A percentile compares a stretch with the other conserved stretches of the same genome.
These are phyloP conservation scores for Catenaria anguillulae DNA, from an alignment of 371 early-diverging fungal species.

Conservation along the genomic window DNA sequence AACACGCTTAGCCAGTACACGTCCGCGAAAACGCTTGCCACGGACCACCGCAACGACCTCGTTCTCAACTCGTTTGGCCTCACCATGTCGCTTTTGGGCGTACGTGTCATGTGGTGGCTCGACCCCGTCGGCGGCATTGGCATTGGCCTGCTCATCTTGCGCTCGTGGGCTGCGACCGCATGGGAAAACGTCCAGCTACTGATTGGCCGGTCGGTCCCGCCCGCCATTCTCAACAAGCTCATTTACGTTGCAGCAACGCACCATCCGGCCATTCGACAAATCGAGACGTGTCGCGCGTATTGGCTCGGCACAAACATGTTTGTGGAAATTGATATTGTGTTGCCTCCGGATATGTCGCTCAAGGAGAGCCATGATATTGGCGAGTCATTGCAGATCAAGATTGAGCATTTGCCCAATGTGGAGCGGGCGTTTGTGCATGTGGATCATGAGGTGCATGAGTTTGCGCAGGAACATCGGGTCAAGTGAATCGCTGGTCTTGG, in stretches of 20 bases:
- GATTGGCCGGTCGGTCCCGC: constrained; percentile 72
- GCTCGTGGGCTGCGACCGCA: constrained; percentile 68
- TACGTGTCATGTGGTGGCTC: constrained; percentile 51
- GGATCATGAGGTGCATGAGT: constrained; percentile 71
- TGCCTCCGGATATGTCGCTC: constrained; percentile 52
- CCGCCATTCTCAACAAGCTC: constrained; percentile 53
- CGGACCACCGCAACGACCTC: constrained; percentile 82
- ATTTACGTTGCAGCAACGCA: constrained; percentile 79
- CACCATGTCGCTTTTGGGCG: constrained; percentile 52
- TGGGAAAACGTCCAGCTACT: constrained; percentile 73
- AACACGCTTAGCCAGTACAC: constrained; percentile 26
- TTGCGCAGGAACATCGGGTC: no score
- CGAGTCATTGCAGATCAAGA: constrained; percentile 55
- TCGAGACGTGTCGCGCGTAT: constrained; percentile 84
- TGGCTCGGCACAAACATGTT: constrained; percentile 70
- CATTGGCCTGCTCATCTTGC: constrained; percentile 64
- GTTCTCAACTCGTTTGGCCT: constrained; percentile 68
- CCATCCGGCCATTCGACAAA: constrained; percentile 48
- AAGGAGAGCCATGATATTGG: constrained; percentile 60
- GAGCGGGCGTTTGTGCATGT: constrained; percentile 73
- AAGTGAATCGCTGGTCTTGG: no score
- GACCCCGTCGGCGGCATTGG: constrained; percentile 78
- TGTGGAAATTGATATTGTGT: constrained; percentile 75
- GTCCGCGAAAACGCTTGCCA: constrained; percentile 58
- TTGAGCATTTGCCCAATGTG: constrained; percentile 52